A percentile compares a stretch with the other conserved stretches of the same genome.
Evolutionary conservation across 805 yeast species (phyloP).

Genomic region (Ogataea methanolica): DNA sequence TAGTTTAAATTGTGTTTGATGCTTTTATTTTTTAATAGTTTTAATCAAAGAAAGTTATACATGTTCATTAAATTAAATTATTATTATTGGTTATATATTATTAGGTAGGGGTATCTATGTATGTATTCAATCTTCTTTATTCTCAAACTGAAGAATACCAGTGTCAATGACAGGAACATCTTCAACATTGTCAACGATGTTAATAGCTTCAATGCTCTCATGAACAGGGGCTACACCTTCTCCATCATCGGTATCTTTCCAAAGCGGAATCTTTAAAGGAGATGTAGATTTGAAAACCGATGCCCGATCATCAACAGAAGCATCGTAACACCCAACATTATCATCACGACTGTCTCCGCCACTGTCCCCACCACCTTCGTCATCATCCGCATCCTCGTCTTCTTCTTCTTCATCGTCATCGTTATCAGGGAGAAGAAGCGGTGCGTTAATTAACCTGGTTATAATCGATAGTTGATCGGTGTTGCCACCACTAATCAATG

Average conservation of each 20-base stretch:
- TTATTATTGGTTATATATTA: no score
- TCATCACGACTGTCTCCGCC: background rate
- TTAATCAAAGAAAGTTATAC: no score
- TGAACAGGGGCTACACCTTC: no score
- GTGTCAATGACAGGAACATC: background rate
- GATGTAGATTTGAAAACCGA: no score
- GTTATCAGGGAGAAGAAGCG: conserved; percentile 10
- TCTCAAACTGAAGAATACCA: background rate
- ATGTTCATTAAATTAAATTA: no score
- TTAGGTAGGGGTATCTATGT: no score
- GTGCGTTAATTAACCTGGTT: conserved; percentile 20
- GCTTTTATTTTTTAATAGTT: no score
- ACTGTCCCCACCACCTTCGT: background rate
- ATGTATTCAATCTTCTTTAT: background rate
- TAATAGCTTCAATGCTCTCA: no score
- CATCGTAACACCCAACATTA: no score
- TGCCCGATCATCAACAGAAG: no score
- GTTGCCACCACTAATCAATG: conserved; percentile 1
- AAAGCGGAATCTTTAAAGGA: background rate
- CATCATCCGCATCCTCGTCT: conserved; percentile 6
- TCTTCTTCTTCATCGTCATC: background rate
- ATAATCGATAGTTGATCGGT: conserved; percentile 17
- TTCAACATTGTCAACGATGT: background rate
- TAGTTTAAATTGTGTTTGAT: no score
- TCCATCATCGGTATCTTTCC: conserved; percentile 1